Percentiles rank a stretch among this genome's conserved stretches.
Evolutionary conservation across 345 rosid species (phyloP).

Genomic region (Pseudoturritis turrita): DNA sequence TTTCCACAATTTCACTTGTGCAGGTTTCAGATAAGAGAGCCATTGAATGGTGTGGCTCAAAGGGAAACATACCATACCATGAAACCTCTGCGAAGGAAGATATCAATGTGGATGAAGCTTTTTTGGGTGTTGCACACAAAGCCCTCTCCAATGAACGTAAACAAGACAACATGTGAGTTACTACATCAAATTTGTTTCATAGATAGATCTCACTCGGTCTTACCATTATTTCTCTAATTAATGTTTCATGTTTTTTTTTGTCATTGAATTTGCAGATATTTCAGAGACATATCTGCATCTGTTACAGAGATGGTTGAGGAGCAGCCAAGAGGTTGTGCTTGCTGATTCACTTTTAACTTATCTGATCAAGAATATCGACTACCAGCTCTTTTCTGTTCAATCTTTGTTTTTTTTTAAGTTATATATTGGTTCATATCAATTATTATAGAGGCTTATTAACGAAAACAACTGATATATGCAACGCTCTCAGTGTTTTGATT

Average conservation of each 20-base stretch:
- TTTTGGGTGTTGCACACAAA: conserved; percentile 52
- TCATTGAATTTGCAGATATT: conserved; percentile 45
- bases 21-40: conserved; percentile 75
- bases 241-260: neutral
- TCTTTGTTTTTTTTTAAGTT: neutral
- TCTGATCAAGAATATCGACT: conserved; percentile 11
- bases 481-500: conserved; percentile 15
- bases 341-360: conserved; percentile 32
- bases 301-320: conserved; percentile 51
- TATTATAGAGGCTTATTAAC: neutral
- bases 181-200: neutral
- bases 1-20: neutral
- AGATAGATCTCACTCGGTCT: neutral
- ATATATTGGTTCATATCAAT: neutral
- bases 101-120: conserved; percentile 74
- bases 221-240: neutral
- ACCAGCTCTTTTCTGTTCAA: neutral
- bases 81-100: conserved; percentile 87
- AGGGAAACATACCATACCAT: conserved; percentile 58
- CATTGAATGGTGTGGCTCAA: conserved; percentile 67
- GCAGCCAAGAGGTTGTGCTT: conserved; percentile 63
- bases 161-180: conserved; percentile 48
- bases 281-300: conserved; percentile 47
- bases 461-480: neutral
- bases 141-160: conserved; percentile 53